These are phyloP conservation scores for Elongisporangium anandrum DNA, from an alignment of 352 stramenopile genomes.

Conservation along the genomic window DNA sequence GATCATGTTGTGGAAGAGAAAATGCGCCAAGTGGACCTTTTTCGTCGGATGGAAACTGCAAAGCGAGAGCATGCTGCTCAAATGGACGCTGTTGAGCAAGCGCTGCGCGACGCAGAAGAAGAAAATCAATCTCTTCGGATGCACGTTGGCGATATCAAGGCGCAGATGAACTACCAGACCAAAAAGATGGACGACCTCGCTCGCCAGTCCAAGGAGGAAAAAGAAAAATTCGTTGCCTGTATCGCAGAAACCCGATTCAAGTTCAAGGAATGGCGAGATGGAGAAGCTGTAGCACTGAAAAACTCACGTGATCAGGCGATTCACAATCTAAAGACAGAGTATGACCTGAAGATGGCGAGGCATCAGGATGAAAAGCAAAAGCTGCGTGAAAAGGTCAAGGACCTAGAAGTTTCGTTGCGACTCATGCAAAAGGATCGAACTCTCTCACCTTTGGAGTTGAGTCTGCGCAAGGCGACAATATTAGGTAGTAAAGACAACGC, in stretches of 20 bases:
- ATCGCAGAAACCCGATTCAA: slow-evolving; percentile 50
- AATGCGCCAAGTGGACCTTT: slow-evolving; percentile 63
- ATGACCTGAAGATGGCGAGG: slow-evolving; percentile 57
- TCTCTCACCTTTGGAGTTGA: slow-evolving; percentile 60
- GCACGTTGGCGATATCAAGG: slow-evolving; percentile 33
- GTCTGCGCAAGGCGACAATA: slow-evolving; percentile 55
- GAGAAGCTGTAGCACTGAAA: slow-evolving; percentile 29
- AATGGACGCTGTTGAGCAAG: slow-evolving; percentile 27
- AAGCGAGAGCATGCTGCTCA: slow-evolving; percentile 40
- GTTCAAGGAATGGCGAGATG: slow-evolving; percentile 68
- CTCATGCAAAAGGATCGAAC: slow-evolving; percentile 59
- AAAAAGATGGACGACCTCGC: slow-evolving; percentile 45
- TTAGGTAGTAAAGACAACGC: slow-evolving; percentile 39
- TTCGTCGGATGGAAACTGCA: slow-evolving; percentile 43
- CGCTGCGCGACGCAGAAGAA: slow-evolving; percentile 21
- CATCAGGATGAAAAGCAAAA: slow-evolving; percentile 77
- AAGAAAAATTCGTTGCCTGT: slow-evolving; percentile 40
- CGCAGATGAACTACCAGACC: slow-evolving; percentile 33
- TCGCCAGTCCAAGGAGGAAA: slow-evolving; percentile 49
- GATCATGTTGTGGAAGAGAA: slow-evolving; percentile 68
- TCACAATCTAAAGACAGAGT: slow-evolving; percentile 49
- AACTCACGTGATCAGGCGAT: slow-evolving; percentile 41
- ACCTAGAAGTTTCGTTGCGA: slow-evolving; percentile 61
- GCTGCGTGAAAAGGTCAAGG: slow-evolving; percentile 65
- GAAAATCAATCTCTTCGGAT: slow-evolving; percentile 43